Evolutionary conservation across 352 stramenopile species (phyloP).

Genomic region (Pythium grandisporangium): DNA sequence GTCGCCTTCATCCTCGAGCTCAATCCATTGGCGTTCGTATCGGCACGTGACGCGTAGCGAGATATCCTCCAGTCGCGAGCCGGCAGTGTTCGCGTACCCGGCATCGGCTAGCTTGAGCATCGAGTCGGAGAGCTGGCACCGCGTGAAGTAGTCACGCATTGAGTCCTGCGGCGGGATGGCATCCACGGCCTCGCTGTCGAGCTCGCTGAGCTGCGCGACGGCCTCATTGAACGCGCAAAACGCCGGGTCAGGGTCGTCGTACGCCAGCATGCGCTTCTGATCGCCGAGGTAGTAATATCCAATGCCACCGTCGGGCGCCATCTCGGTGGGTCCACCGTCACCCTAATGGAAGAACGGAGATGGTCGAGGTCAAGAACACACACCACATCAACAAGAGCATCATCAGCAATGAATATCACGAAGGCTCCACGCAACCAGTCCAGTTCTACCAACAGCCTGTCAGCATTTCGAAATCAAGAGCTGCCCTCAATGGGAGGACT

Average conservation of each 20-base stretch:
- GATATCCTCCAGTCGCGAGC: conserved; percentile 55
- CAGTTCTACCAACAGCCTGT: no score
- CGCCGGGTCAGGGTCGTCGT: conserved; percentile 54
- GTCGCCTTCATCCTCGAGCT: conserved; percentile 73
- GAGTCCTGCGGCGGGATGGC: conserved; percentile 47
- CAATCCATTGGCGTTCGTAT: conserved; percentile 80
- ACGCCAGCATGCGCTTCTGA: conserved; percentile 72
- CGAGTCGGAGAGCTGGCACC: conserved; percentile 41
- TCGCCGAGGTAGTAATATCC: conserved; percentile 85
- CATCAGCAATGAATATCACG: no score
- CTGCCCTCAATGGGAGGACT: no score
- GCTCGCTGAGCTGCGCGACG: conserved; percentile 51
- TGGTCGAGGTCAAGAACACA: neutral
- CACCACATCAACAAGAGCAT: neutral
- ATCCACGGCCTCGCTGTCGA: conserved; percentile 50
- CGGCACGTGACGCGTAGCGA: conserved; percentile 70
- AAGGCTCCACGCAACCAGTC: no score
- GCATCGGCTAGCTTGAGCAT: conserved; percentile 81
- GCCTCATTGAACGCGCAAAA: conserved; percentile 69
- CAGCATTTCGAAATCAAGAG: no score
- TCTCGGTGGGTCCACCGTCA: conserved; percentile 63
- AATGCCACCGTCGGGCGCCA: conserved; percentile 63
- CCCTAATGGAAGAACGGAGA: conserved; percentile 24
- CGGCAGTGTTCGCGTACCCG: conserved; percentile 76
- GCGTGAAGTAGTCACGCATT: conserved; percentile 73